A percentile compares a stretch with the other conserved stretches of the same genome.
phyloP scores from a whole-genome alignment of 192 early-diverging fungal genomes.

The Borealophlyctis nickersoniae region DNA sequence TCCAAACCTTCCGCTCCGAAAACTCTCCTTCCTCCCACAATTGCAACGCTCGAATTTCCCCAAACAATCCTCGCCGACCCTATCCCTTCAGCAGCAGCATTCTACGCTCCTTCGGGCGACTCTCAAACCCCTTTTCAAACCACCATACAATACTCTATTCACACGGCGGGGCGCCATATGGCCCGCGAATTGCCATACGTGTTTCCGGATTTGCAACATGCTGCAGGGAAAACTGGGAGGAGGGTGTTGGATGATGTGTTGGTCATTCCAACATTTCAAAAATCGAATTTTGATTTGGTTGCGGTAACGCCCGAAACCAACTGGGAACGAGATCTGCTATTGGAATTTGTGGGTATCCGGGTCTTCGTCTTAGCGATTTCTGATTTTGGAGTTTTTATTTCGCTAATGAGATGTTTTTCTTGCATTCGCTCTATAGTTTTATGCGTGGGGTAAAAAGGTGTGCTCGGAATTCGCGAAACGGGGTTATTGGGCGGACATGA shows the following conservation, averaged over 20 bases:
- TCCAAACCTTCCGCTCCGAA: no score
- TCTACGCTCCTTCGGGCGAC: background rate
- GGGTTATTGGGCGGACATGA: constrained; percentile 86
- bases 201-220: constrained; percentile 49
- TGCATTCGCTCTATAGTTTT: constrained; percentile 54
- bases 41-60: no score
- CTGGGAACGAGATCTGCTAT: constrained; percentile 74
- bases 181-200: constrained; percentile 65
- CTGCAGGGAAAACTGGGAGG: background rate
- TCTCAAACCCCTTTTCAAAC: background rate
- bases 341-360: constrained; percentile 61
- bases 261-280: constrained; percentile 81
- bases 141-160: constrained; percentile 29
- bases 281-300: constrained; percentile 72
- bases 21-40: no score
- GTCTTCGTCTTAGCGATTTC: background rate
- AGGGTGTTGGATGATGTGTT: constrained; percentile 46
- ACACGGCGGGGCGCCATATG: constrained; percentile 35
- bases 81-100: background rate
- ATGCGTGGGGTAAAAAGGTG: constrained; percentile 64
- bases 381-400: background rate
- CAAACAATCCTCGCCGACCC: background rate
- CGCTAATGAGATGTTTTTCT: constrained; percentile 17
- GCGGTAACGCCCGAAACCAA: constrained; percentile 66
- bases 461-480: constrained; percentile 46